Conservation (phyloP, 306 rosid genomes). For the Rosa rugosa region DNA sequence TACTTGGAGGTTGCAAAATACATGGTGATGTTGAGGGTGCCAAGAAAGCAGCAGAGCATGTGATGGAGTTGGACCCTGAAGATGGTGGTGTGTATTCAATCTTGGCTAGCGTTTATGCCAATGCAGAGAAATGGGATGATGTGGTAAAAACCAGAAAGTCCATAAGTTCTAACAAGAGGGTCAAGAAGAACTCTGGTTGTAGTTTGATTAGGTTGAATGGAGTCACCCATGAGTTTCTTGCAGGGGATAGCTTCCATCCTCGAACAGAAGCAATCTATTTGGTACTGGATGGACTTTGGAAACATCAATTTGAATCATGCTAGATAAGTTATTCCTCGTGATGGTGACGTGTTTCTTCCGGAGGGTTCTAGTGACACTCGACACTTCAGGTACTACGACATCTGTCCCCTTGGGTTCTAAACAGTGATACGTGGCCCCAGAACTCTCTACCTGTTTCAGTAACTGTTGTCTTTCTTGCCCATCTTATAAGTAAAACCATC, state of each 20-base stretch:
- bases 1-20: constrained; percentile 74
- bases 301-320: constrained; percentile 19
- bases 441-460: constrained; percentile 5
- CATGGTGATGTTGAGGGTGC: constrained; percentile 72
- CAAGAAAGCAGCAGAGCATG: constrained; percentile 61
- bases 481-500: not conserved
- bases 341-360: constrained; percentile 23
- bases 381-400: not conserved
- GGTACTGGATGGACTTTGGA: constrained; percentile 20
- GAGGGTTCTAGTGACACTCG: constrained; percentile 23
- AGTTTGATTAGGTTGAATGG: constrained; percentile 52
- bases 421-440: constrained; percentile 30
- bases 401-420: constrained; percentile 13
- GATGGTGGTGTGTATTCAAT: constrained; percentile 83
- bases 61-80: constrained; percentile 67
- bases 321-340: not conserved
- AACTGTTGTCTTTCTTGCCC: not conserved
- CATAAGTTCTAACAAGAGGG: constrained; percentile 43
- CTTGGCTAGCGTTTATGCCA: constrained; percentile 70
- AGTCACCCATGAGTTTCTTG: constrained; percentile 21
- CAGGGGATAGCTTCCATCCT: constrained; percentile 22
- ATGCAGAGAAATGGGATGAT: constrained; percentile 65
- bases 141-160: constrained; percentile 53
- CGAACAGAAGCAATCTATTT: constrained; percentile 21
- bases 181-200: constrained; percentile 54